Evolutionary conservation across 2,329 filamentous ascomycete species (phyloP).

Genomic region (Phialophora expanda): DNA sequence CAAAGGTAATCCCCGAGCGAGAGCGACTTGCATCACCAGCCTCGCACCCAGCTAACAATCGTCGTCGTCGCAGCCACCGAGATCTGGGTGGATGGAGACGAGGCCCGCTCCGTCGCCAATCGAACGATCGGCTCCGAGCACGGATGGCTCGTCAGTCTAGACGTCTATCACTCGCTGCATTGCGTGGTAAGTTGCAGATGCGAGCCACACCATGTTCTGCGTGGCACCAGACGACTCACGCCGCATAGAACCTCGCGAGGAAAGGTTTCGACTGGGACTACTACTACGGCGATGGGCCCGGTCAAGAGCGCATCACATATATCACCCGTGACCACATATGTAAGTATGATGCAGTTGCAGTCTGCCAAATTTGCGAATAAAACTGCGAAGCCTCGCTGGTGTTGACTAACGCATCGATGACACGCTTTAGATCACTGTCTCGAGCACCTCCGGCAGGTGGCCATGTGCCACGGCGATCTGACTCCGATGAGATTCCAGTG

Average conservation of each 20-base stretch:
- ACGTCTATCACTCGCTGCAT: neutral
- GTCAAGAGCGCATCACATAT: neutral
- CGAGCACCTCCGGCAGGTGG: neutral
- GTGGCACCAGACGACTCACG: neutral
- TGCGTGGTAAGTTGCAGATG: neutral
- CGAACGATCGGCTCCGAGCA: neutral
- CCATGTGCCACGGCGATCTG: neutral
- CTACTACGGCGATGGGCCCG: conserved; percentile 1
- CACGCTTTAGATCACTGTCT: neutral
- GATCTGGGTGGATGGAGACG: neutral
- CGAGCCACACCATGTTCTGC: neutral
- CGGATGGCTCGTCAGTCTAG: conserved; percentile 2
- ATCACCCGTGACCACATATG: conserved; percentile 1
- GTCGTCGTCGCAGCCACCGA: neutral
- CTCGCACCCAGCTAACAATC: no score
- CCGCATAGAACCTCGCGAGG: neutral
- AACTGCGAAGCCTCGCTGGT: no score
- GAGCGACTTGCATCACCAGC: no score
- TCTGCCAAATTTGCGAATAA: no score
- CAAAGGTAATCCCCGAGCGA: neutral
- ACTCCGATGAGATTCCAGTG: neutral
- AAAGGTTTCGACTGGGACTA: conserved; percentile 3
- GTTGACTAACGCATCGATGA: no score
- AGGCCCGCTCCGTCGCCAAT: neutral
- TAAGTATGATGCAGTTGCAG: neutral